Base-by-base conservation (phyloP, 441 rosid species). In the Pelargonium cotyledonis region DNA sequence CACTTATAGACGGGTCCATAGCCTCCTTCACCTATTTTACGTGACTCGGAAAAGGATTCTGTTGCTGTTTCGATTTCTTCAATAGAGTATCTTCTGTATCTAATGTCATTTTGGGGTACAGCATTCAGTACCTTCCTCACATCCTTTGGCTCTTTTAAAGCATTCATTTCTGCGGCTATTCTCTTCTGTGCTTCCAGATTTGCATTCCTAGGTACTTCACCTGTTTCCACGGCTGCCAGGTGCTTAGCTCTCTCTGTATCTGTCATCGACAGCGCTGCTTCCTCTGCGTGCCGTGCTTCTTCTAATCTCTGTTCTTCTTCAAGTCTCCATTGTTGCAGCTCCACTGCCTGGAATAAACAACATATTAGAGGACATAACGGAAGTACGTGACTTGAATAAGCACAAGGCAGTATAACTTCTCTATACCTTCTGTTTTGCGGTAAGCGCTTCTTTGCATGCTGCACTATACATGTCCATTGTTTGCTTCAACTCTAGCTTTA, bases 401-500 rank as follows among this genome's bases (percentile, higher is more conserved):
- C 10, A 19, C 8, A 46, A 21, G 4, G 63, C 4, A 46, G 65
- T 21, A 23, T 14, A 60, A 31, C 19, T 67, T 21, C 0, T 2
- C 9, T 14, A 31, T 75, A 88, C 98, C 96, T 86, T 85, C 73
- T 92, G 89, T 77, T 88, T 86, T 51, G 95, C 97, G 60, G 79
- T 74, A 31, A 92, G 80, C 63, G 97, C 98, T 86, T 90, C 97
- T 80, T 77, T 90, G 80, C 99, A 95, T 40, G 98, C 99, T 46
- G 83, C 80, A 66, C 86, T 84, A 75, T 95, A 95, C 86, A 92
- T 74, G 43, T 88, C 93, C 85, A 90, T 88, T 43, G 99, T 92
- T 81, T 92, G 95, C 81, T 90, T 92, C 77, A 95, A 79, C 85
- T 95, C 99, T 63, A 76, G 77, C 83, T 79, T 91, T 72, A 95